A percentile compares a stretch with the other conserved stretches of the same genome.
Conservation (phyloP, 78 protist genomes). For the Dictyostelium firmibasis region DNA sequence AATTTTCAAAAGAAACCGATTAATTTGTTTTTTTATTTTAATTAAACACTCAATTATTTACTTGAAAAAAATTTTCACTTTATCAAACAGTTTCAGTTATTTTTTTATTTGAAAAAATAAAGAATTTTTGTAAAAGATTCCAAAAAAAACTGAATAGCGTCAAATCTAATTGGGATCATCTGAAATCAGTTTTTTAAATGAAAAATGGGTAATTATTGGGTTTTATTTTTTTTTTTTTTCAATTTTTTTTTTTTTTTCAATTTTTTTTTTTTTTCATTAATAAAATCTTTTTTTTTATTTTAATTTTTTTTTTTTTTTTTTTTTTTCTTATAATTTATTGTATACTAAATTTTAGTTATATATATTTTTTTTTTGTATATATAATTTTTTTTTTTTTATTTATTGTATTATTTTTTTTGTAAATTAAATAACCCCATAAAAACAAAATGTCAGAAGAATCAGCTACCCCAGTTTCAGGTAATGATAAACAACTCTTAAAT, state of each 20-base stretch:
- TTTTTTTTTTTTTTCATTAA: neutral
- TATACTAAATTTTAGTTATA: neutral
- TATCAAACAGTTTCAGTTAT: neutral
- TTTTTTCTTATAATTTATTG: neutral
- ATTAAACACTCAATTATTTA: neutral
- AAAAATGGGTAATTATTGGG: neutral
- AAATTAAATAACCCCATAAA: neutral
- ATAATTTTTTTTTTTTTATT: neutral
- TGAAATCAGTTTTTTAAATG: neutral
- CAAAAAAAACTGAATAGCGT: neutral
- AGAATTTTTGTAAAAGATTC: neutral
- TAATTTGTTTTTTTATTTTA: neutral
- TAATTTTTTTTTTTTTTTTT: neutral
- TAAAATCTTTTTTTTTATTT: neutral
- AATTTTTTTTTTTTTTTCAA: neutral
- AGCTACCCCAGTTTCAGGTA: neutral
- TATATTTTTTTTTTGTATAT: neutral
- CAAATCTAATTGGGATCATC: neutral
- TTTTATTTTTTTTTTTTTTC: neutral
- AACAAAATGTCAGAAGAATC: conserved; percentile 13
- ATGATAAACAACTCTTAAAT: conserved; percentile 29
- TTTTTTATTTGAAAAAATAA: neutral
- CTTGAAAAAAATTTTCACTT: neutral
- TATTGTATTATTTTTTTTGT: neutral
- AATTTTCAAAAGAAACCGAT: neutral